phyloP scores from a whole-genome alignment of 2,329 filamentous ascomycete genomes.

The Diaporthe capsici region DNA sequence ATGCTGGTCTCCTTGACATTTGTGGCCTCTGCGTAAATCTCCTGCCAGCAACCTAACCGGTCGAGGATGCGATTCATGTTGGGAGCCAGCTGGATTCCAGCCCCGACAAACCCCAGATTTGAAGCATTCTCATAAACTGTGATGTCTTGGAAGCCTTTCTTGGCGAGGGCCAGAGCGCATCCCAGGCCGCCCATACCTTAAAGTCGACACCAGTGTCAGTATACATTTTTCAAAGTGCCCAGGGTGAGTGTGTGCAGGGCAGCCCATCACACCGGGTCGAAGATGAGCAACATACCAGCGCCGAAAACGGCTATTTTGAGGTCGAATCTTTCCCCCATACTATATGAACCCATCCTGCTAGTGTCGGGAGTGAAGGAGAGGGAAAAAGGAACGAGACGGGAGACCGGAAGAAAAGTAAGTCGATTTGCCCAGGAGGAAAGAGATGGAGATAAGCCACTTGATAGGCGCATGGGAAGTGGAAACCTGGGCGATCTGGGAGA shows the following conservation, averaged over 20 bases:
- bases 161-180: conserved; percentile 79
- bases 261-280: background rate
- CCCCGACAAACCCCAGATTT: conserved; percentile 84
- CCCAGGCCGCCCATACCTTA: conserved; percentile 85
- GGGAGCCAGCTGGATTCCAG: conserved; percentile 86
- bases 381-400: background rate
- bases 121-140: conserved; percentile 81
- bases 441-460: conserved; percentile 24
- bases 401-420: background rate
- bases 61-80: conserved; percentile 86
- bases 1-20: conserved; percentile 81
- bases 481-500: conserved; percentile 27
- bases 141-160: conserved; percentile 81
- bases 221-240: background rate
- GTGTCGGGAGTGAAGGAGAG: background rate
- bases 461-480: conserved; percentile 1
- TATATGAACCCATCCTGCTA: conserved; percentile 28
- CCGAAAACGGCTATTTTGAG: conserved; percentile 52
- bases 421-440: background rate
- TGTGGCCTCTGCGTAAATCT: conserved; percentile 79
- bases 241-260: background rate
- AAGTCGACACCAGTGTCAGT: background rate
- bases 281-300: conserved; percentile 45
- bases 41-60: conserved; percentile 78
- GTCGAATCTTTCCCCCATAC: conserved; percentile 42